phyloP scores from a whole-genome alignment of 495 filamentous ascomycete species.

The Hypoxylon rickii region DNA sequence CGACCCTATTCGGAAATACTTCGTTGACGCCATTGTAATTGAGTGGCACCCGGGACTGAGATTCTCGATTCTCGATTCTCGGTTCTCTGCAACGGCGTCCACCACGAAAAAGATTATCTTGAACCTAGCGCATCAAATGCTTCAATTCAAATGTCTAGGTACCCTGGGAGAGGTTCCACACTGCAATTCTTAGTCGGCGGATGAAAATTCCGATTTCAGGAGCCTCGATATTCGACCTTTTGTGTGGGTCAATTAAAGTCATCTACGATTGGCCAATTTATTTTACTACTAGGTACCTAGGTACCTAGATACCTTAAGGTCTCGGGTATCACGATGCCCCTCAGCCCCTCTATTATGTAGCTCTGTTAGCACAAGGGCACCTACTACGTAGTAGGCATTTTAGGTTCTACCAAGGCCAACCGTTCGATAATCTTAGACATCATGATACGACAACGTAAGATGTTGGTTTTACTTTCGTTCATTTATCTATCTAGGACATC shows the following conservation, averaged over 20 bases:
- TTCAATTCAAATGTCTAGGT: no score
- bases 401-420: background rate
- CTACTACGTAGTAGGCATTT: background rate
- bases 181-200: slow-evolving; percentile 11
- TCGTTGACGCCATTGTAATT: slow-evolving; percentile 21
- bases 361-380: background rate
- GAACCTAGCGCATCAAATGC: slow-evolving; percentile 2
- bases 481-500: background rate
- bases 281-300: no score
- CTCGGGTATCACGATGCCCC: no score
- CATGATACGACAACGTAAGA: background rate
- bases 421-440: background rate
- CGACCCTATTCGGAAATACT: slow-evolving; percentile 46
- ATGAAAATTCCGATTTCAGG: slow-evolving; percentile 27
- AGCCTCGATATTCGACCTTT: background rate
- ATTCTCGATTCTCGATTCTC: no score
- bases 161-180: no score
- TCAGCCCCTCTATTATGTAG: background rate
- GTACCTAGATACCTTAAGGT: no score
- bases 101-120: slow-evolving; percentile 8
- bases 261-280: no score
- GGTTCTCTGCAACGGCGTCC: no score
- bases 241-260: background rate
- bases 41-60: slow-evolving; percentile 7
- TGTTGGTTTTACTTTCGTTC: slow-evolving; percentile 1